phyloP scores from a whole-genome alignment of 192 early-diverging fungal genomes.

The Lunasporangiospora selenospora region DNA sequence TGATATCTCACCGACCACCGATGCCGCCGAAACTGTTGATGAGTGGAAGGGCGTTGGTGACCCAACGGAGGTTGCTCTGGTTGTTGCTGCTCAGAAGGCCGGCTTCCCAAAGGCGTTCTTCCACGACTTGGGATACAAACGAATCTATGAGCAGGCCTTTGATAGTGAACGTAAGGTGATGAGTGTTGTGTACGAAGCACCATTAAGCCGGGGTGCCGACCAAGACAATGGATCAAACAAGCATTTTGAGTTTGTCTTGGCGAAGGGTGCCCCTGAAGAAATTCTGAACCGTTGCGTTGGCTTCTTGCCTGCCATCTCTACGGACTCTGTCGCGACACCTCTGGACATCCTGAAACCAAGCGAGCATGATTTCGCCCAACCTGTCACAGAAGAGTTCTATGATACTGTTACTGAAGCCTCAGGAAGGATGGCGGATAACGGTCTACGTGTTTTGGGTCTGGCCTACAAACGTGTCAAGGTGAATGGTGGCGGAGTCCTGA shows the following conservation, averaged over 20 bases:
- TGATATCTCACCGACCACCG: background rate
- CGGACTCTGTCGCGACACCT: conserved; percentile 14
- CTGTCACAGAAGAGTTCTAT: conserved; percentile 67
- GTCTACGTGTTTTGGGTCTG: conserved; percentile 89
- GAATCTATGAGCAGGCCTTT: conserved; percentile 85
- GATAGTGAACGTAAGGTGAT: conserved; percentile 96
- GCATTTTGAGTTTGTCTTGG: conserved; percentile 65
- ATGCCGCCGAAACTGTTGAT: background rate
- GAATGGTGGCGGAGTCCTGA: conserved; percentile 16
- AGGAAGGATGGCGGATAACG: conserved; percentile 79
- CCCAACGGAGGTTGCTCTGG: conserved; percentile 95
- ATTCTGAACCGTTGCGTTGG: conserved; percentile 72
- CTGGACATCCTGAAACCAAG: conserved; percentile 43
- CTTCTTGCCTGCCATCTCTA: conserved; percentile 49
- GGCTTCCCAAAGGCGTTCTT: conserved; percentile 75
- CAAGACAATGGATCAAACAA: background rate
- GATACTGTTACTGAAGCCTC: conserved; percentile 67
- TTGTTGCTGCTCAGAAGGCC: conserved; percentile 85
- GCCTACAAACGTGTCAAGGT: conserved; percentile 70
- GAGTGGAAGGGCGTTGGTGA: conserved; percentile 85
- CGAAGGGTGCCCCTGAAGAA: conserved; percentile 95
- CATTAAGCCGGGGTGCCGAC: too few relatives aligned
- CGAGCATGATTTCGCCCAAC: conserved; percentile 42
- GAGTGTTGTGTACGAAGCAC: conserved; percentile 77
- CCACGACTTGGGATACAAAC: conserved; percentile 62